These are phyloP conservation scores for Fusarium sp. DNA, from an alignment of 2,329 filamentous ascomycete genomes.

Conservation along the genomic window DNA sequence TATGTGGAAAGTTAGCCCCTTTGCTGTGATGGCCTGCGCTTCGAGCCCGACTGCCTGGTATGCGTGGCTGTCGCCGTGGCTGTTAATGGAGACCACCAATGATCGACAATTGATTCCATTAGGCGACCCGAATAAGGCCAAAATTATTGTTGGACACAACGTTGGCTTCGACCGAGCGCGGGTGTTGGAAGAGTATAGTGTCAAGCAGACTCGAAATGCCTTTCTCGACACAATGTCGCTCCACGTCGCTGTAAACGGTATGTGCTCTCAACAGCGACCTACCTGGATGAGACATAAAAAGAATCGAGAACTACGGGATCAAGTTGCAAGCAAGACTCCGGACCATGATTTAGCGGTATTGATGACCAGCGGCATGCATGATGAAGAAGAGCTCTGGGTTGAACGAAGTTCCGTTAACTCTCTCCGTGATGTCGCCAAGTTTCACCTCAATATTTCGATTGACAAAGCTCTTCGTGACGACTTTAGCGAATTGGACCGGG, in stretches of 20 bases:
- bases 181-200: slow-evolving; percentile 86
- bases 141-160: slow-evolving; percentile 92
- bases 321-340: slow-evolving; percentile 76
- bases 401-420: slow-evolving; percentile 96
- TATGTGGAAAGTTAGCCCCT: slow-evolving; percentile 92
- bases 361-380: slow-evolving; percentile 76
- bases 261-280: slow-evolving; percentile 96
- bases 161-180: slow-evolving; percentile 93
- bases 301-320: slow-evolving; percentile 83
- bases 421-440: slow-evolving; percentile 92
- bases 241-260: slow-evolving; percentile 97
- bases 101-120: slow-evolving; percentile 86
- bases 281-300: slow-evolving; percentile 99
- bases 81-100: slow-evolving; percentile 82
- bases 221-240: slow-evolving; percentile 99
- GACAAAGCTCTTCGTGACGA: slow-evolving; percentile 89
- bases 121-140: slow-evolving; percentile 76
- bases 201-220: slow-evolving; percentile 83
- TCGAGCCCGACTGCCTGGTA: slow-evolving; percentile 93
- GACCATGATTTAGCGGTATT: slow-evolving; percentile 77
- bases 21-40: slow-evolving; percentile 96
- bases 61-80: slow-evolving; percentile 95
- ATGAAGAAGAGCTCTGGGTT: slow-evolving; percentile 96
- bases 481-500: slow-evolving; percentile 83
- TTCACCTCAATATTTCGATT: slow-evolving; percentile 90